A percentile compares a stretch with the other conserved stretches of the same genome.
Evolutionary conservation across 2,329 filamentous ascomycete species (phyloP).

Genomic region (Cytospora schulzeri): DNA sequence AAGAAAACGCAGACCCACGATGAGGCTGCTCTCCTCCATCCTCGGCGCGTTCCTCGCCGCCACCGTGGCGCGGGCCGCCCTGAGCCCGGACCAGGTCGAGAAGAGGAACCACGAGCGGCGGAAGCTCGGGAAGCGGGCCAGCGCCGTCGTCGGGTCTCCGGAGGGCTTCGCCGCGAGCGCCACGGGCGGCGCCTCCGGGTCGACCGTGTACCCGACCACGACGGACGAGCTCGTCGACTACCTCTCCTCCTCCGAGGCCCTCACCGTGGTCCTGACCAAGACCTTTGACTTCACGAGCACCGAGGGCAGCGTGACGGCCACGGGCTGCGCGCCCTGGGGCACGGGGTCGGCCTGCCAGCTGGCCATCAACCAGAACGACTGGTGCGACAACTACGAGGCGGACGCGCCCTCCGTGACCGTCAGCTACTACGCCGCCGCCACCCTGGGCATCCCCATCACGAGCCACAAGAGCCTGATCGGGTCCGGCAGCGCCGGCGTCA

Average conservation of each 20-base stretch:
- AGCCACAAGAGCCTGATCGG: constrained; percentile 62
- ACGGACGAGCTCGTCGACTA: constrained; percentile 53
- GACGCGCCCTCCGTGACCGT: constrained; percentile 48
- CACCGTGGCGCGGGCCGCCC: constrained; percentile 12
- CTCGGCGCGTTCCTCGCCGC: constrained; percentile 10
- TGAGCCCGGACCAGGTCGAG: constrained; percentile 6
- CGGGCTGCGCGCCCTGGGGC: constrained; percentile 62
- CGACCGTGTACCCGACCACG: constrained; percentile 54
- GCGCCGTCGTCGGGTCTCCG: constrained; percentile 39
- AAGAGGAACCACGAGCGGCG: constrained; percentile 10
- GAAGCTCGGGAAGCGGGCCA: constrained; percentile 18
- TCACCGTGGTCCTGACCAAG: constrained; percentile 55
- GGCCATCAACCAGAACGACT: constrained; percentile 61
- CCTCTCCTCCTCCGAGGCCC: background rate
- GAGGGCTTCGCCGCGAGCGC: constrained; percentile 52
- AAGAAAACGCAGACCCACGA: background rate
- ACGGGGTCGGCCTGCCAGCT: constrained; percentile 57
- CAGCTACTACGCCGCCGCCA: constrained; percentile 54
- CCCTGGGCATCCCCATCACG: constrained; percentile 52
- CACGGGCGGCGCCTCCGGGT: constrained; percentile 60
- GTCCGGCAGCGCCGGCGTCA: constrained; percentile 53
- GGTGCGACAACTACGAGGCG: constrained; percentile 62
- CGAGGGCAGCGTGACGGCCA: constrained; percentile 54
- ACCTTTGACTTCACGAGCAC: constrained; percentile 57
- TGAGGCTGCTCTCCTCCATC: constrained; percentile 10